phyloP scores from a whole-genome alignment of 805 yeast genomes.

The Saturnispora saitoi region DNA sequence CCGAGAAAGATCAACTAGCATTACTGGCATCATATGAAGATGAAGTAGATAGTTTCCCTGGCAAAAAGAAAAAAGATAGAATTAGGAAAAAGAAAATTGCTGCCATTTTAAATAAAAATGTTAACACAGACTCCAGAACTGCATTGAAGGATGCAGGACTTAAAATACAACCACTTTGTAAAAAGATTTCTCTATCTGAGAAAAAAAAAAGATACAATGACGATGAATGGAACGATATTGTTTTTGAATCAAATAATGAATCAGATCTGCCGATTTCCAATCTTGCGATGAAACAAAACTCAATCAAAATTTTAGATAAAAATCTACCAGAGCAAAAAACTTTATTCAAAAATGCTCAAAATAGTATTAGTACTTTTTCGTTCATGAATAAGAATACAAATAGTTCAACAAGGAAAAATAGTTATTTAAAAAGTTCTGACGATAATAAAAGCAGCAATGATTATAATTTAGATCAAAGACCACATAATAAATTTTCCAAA shows the following conservation, averaged over 20 bases:
- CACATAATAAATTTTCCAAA: background rate
- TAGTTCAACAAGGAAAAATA: background rate
- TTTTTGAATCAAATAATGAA: conserved; percentile 2
- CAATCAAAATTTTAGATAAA: background rate
- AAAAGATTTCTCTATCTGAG: conserved; percentile 3
- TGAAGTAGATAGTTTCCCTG: conserved; percentile 8
- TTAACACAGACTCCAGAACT: conserved; percentile 1
- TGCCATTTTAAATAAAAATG: conserved; percentile 8
- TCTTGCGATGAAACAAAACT: background rate
- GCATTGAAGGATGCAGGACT: conserved; percentile 9
- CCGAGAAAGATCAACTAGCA: background rate
- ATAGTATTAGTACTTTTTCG: background rate
- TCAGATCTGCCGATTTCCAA: background rate
- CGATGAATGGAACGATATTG: conserved; percentile 5
- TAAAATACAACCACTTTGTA: conserved; percentile 2
- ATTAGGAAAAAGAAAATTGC: conserved; percentile 8
- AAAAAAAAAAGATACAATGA: conserved; percentile 1
- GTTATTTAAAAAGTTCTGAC: background rate
- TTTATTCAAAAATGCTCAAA: background rate
- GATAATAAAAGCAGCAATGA: background rate
- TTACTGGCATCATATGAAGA: conserved; percentile 1
- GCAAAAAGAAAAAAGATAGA: conserved; percentile 6
- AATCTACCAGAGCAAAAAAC: background rate
- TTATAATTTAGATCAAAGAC: background rate
- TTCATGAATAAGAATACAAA: background rate